A percentile compares a stretch with the other conserved stretches of the same genome.
Evolutionary conservation across 306 rosid genomes (phyloP).

Genomic region (Astragalus glycyphyllos): DNA sequence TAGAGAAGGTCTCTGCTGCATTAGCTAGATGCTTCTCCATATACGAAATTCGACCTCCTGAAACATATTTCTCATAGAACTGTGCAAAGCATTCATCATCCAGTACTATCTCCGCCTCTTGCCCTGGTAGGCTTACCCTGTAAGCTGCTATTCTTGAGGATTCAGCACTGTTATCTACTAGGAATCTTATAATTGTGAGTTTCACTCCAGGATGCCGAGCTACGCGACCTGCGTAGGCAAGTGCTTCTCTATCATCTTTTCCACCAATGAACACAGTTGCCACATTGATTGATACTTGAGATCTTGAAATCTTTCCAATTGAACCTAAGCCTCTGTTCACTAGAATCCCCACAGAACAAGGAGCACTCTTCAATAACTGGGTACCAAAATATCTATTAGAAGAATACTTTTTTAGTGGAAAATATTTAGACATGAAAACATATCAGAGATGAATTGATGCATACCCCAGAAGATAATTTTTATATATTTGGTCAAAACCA

Average conservation of each 20-base stretch:
- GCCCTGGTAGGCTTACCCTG: conserved; percentile 55
- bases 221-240: conserved; percentile 69
- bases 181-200: conserved; percentile 76
- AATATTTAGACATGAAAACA: not conserved
- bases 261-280: conserved; percentile 90
- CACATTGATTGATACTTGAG: conserved; percentile 52
- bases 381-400: conserved; percentile 42
- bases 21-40: conserved; percentile 77
- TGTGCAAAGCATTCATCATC: conserved; percentile 88
- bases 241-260: conserved; percentile 88
- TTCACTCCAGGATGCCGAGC: conserved; percentile 79
- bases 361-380: conserved; percentile 76
- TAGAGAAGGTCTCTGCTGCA: conserved; percentile 76
- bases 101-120: conserved; percentile 66
- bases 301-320: conserved; percentile 57
- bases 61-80: conserved; percentile 71
- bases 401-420: conserved; percentile 18
- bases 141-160: conserved; percentile 57
- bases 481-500: not conserved
- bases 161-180: conserved; percentile 64
- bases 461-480: too few species aligned
- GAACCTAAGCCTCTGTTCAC: conserved; percentile 93
- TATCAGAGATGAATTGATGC: too few species aligned
- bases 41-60: conserved; percentile 62
- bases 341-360: conserved; percentile 89